A percentile compares a stretch with the other conserved stretches of the same genome.
Evolutionary conservation across 768 basidiomycete species (phyloP).

Genomic region (Termitomyces sp.): DNA sequence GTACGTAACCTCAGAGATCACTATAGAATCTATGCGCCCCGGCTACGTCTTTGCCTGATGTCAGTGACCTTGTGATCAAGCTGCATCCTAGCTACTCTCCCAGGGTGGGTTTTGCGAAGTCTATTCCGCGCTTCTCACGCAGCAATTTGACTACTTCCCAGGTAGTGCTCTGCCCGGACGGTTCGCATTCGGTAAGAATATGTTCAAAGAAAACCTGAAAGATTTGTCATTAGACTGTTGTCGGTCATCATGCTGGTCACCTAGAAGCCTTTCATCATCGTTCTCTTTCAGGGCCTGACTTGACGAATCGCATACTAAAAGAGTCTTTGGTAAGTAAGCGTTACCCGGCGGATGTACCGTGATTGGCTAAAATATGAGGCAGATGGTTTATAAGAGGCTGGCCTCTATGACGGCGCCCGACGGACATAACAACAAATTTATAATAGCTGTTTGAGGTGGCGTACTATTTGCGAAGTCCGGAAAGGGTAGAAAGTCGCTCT

Average conservation of each 20-base stretch:
- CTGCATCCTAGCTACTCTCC: not conserved
- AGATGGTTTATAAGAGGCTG: not conserved
- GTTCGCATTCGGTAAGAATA: no score
- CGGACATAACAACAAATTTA: not conserved
- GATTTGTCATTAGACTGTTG: not conserved
- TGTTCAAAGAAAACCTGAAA: not conserved
- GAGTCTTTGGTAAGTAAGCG: not conserved
- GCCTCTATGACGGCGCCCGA: not conserved
- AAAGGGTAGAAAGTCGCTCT: not conserved
- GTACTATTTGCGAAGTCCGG: not conserved
- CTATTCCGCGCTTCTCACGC: not conserved
- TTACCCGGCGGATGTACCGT: not conserved
- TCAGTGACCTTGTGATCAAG: not conserved
- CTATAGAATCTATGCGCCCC: not conserved
- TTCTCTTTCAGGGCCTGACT: not conserved
- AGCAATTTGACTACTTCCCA: no score
- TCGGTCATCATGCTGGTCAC: not conserved
- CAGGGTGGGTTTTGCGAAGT: no score
- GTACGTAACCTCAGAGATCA: not conserved
- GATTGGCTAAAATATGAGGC: not conserved
- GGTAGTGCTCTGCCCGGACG: no score
- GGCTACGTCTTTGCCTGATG: accelerated
- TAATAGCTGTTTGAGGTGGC: not conserved
- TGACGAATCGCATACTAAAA: no score
- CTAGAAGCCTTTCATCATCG: not conserved